Conservation (phyloP, 2,329 filamentous ascomycete species). For the Aspergillus sp. region DNA sequence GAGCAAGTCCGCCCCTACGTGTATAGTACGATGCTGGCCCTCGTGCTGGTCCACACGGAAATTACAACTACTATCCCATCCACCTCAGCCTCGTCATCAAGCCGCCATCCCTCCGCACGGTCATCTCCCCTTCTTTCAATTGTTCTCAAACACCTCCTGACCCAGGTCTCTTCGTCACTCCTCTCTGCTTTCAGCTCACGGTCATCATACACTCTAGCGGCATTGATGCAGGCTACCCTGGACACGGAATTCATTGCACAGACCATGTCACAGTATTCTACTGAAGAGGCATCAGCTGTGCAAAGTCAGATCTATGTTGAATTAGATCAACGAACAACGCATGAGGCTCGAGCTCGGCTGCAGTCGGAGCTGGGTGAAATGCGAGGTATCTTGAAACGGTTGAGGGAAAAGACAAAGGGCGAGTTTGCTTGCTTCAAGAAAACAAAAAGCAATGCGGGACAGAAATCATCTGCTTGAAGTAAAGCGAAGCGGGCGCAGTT, state of each 20-base stretch:
- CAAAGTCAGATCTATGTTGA: constrained; percentile 92
- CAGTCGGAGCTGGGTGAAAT: constrained; percentile 89
- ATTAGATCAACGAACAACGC: constrained; percentile 83
- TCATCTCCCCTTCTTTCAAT: constrained; percentile 66
- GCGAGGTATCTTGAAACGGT: constrained; percentile 77
- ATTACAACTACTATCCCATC: constrained; percentile 70
- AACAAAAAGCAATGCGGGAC: constrained; percentile 42
- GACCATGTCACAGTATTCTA: constrained; percentile 85
- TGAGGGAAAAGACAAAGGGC: constrained; percentile 76
- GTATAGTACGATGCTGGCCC: constrained; percentile 76
- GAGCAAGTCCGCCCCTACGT: constrained; percentile 81
- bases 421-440: constrained; percentile 86
- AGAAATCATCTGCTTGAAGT: constrained; percentile 19
- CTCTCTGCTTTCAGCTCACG: constrained; percentile 73
- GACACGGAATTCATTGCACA: constrained; percentile 97
- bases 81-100: constrained; percentile 71
- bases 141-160: constrained; percentile 82
- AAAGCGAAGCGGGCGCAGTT: too few species aligned
- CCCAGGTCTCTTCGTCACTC: constrained; percentile 75
- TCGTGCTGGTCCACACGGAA: constrained; percentile 90
- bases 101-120: constrained; percentile 68
- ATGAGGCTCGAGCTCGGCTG: constrained; percentile 72
- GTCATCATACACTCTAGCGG: constrained; percentile 68
- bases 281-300: constrained; percentile 72
- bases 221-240: constrained; percentile 93